Conservation (phyloP, 2,329 filamentous ascomycete genomes). For the Grosmannia penicillata region DNA sequence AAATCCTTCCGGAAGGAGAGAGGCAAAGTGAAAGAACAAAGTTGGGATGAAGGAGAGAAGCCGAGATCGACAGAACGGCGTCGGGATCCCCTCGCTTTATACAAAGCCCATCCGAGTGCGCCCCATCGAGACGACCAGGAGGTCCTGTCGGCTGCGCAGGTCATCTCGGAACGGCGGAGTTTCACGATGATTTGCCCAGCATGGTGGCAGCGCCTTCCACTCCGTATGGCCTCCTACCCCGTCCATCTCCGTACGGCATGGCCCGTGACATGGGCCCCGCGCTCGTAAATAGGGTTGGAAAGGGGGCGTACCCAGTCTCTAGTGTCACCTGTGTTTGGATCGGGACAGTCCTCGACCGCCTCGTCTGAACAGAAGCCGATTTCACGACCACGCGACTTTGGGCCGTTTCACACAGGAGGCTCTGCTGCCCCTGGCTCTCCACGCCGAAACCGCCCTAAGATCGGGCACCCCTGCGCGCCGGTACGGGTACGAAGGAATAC, state of each 20-base stretch:
- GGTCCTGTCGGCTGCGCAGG: background rate
- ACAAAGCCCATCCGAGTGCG: background rate
- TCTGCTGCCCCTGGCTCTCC: background rate
- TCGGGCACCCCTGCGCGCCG: no score
- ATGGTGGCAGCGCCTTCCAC: background rate
- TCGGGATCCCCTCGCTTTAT: no score
- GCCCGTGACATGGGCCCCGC: no score
- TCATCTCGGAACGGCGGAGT: background rate
- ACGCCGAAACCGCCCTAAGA: background rate
- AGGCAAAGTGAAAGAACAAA: background rate
- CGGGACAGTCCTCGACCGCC: background rate
- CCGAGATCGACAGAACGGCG: no score
- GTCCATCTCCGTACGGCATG: no score
- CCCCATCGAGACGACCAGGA: no score
- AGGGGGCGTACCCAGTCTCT: background rate
- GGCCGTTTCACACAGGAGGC: conserved; percentile 1
- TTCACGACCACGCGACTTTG: background rate
- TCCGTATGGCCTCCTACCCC: no score
- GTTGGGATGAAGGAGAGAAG: background rate
- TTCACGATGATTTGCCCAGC: background rate
- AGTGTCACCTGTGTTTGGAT: background rate
- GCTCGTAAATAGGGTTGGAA: background rate
- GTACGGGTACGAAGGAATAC: no score
- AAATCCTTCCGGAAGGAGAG: conserved; percentile 3
- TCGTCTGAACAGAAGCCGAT: background rate